A percentile compares a stretch with the other conserved stretches of the same genome.
These are phyloP conservation scores for Sideroxylon spinosum DNA, from an alignment of 179 eudicot species.

Conservation along the genomic window DNA sequence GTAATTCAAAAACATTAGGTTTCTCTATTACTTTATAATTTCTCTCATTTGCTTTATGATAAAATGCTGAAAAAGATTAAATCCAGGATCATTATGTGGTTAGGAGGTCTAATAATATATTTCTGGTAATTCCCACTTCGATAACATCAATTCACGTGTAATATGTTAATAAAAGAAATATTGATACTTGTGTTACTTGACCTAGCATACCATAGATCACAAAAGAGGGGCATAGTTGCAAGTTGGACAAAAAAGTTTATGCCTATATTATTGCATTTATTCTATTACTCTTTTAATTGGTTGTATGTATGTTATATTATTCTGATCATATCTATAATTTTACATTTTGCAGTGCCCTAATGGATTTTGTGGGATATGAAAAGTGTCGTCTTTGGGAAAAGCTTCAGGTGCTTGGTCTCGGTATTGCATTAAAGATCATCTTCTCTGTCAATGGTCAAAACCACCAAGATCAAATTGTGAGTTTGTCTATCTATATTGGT, in stretches of 20 bases:
- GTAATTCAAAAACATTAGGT: slow-evolving; percentile 86
- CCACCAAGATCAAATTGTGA: slow-evolving; percentile 48
- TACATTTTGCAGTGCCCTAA: slow-evolving; percentile 57
- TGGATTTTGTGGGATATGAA: slow-evolving; percentile 95
- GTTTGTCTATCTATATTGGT: slow-evolving; percentile 17
- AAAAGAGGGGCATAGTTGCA: neutral
- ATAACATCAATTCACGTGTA: neutral
- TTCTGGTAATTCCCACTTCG: neutral
- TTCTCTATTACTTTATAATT: neutral
- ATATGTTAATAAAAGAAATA: neutral
- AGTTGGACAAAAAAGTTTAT: neutral
- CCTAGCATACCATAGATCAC: neutral
- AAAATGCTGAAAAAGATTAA: neutral
- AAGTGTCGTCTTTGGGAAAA: slow-evolving; percentile 98
- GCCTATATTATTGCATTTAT: neutral
- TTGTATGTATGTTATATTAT: neutral
- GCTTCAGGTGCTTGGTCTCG: slow-evolving; percentile 90
- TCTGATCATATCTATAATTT: neutral
- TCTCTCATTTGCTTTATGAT: neutral
- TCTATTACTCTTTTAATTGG: neutral
- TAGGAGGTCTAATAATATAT: neutral
- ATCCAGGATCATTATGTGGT: neutral
- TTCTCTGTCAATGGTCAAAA: slow-evolving; percentile 55
- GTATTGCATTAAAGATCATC: slow-evolving; percentile 81
- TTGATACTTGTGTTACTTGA: neutral